Percentiles rank a stretch among this genome's conserved stretches.
These are phyloP conservation scores for Rhynchospora tenuis DNA, from an alignment of 176 grass and related monocot species.

Conservation along the genomic window DNA sequence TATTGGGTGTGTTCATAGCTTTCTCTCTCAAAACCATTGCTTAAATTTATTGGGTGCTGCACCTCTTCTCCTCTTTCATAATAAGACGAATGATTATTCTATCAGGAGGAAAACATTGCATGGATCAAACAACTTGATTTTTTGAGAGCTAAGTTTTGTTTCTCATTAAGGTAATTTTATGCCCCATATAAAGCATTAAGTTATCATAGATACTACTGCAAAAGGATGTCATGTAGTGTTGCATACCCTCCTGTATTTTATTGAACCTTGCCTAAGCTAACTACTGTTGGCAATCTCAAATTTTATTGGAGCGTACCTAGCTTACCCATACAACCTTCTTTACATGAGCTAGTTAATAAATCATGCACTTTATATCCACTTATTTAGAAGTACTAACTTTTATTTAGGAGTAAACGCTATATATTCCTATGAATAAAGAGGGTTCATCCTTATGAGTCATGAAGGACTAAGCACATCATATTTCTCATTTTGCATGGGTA, in stretches of 20 bases:
- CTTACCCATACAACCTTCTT: neutral
- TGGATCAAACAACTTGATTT: conserved; percentile 10
- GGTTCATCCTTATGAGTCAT: neutral
- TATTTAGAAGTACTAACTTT: neutral
- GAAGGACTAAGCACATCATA: neutral
- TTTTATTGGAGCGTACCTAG: neutral
- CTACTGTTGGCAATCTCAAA: neutral
- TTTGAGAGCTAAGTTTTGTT: neutral
- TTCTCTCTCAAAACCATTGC: conserved; percentile 32
- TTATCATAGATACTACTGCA: neutral
- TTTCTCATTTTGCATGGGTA: neutral
- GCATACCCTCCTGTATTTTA: neutral
- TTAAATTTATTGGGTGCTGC: conserved; percentile 19
- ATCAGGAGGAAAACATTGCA: conserved; percentile 2
- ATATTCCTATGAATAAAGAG: neutral
- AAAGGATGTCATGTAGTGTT: neutral
- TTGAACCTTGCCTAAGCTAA: neutral
- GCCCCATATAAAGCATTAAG: neutral
- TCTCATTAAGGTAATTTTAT: neutral
- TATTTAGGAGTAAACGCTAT: neutral
- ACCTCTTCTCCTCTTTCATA: conserved; percentile 22
- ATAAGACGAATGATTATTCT: conserved; percentile 48
- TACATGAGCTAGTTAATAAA: neutral
- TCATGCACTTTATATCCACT: too few relatives aligned
- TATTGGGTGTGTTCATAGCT: conserved; percentile 18